Percentiles rank a stretch among this genome's conserved stretches.
phyloP scores from a whole-genome alignment of 2,329 filamentous ascomycete species.

The Arthrinium phaeospermum region DNA sequence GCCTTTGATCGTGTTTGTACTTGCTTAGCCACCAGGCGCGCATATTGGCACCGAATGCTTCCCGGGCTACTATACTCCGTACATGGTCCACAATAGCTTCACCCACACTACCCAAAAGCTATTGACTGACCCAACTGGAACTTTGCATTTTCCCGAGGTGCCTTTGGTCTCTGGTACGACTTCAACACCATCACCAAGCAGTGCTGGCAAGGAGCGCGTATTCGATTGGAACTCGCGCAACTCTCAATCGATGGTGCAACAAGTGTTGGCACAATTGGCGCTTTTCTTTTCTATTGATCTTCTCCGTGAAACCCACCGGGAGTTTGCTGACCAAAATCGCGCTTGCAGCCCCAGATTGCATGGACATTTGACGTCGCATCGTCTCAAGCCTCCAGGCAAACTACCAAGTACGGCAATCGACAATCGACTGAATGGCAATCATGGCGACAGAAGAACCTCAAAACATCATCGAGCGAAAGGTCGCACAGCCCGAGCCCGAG shows the following conservation, averaged over 20 bases:
- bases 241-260: not conserved
- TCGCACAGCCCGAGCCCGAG: slow-evolving; percentile 23
- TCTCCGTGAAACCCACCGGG: not conserved
- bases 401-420: not conserved
- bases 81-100: not conserved
- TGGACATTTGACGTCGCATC: slow-evolving; percentile 12
- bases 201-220: not conserved
- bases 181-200: not conserved
- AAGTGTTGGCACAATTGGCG: not conserved
- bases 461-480: slow-evolving; percentile 32
- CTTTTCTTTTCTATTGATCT: not conserved
- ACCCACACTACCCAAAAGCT: not conserved
- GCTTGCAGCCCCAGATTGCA: not conserved
- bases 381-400: slow-evolving; percentile 4
- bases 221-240: not conserved
- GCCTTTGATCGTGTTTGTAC: not conserved
- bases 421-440: slow-evolving; percentile 31
- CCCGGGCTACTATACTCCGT: not conserved
- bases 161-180: not conserved
- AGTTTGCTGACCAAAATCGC: not conserved
- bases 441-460: slow-evolving; percentile 42
- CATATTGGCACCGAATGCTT: not conserved
- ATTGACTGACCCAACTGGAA: not conserved
- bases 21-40: not conserved
- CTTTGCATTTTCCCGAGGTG: not conserved